Percentiles rank a stretch among this genome's conserved stretches.
phyloP scores from a whole-genome alignment of 1,139 yeast species.

The Pichia sp. region DNA sequence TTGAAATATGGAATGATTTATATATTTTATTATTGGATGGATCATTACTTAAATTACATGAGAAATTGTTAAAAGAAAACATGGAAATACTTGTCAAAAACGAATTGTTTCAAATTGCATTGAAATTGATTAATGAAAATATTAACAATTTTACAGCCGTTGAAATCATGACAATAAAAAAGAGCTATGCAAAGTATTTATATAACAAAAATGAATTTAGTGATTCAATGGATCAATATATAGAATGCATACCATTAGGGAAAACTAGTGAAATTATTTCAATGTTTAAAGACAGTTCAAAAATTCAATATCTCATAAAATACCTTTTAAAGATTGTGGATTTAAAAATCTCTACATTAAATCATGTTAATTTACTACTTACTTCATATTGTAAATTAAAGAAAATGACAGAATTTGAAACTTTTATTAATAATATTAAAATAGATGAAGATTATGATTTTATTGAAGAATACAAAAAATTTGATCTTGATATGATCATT shows the following conservation, averaged over 20 bases:
- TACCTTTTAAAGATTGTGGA: slow-evolving; percentile 58
- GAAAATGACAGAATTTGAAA: slow-evolving; percentile 49
- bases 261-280: slow-evolving; percentile 75
- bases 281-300: slow-evolving; percentile 79
- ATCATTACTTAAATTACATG: slow-evolving; percentile 58
- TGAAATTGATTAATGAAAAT: slow-evolving; percentile 50
- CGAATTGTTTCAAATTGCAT: slow-evolving; percentile 68
- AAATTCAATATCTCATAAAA: slow-evolving; percentile 56
- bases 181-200: slow-evolving; percentile 63
- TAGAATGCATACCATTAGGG: slow-evolving; percentile 37
- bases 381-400: slow-evolving; percentile 82
- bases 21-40: slow-evolving; percentile 73
- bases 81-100: slow-evolving; percentile 66
- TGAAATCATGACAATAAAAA: slow-evolving; percentile 49
- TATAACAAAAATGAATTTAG: slow-evolving; percentile 60
- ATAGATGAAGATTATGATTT: slow-evolving; percentile 34
- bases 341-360: slow-evolving; percentile 51
- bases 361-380: slow-evolving; percentile 75
- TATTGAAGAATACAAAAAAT: slow-evolving; percentile 33
- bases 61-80: slow-evolving; percentile 60
- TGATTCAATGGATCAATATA: slow-evolving; percentile 66
- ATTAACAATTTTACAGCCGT: slow-evolving; percentile 31
- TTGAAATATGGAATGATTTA: slow-evolving; percentile 50
- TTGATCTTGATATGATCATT: slow-evolving; percentile 69
- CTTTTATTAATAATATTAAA: slow-evolving; percentile 45